A percentile compares a stretch with the other conserved stretches of the same genome.
These are phyloP conservation scores for Penicillium dipodomyicola DNA, from an alignment of 495 filamentous ascomycete species.

Conservation along the genomic window DNA sequence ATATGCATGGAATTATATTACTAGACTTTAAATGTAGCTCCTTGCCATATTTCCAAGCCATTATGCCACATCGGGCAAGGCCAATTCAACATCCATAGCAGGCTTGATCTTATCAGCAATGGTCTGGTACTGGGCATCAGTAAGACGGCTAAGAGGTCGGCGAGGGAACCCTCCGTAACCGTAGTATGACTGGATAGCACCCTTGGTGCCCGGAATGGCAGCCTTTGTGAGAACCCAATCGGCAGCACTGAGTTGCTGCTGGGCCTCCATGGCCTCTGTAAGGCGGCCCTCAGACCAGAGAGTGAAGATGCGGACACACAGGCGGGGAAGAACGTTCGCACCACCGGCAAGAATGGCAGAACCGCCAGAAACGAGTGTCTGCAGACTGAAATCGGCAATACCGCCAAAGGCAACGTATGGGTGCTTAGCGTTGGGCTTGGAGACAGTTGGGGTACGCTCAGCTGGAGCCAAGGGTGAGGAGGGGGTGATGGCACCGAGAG, in stretches of 20 bases:
- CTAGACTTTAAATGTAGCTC: background rate
- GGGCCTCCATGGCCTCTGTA: slow-evolving; percentile 70
- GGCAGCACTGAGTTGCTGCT: slow-evolving; percentile 67
- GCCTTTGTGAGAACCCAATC: slow-evolving; percentile 88
- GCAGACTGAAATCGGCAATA: slow-evolving; percentile 82
- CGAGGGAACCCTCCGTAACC: slow-evolving; percentile 82
- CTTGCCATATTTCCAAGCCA: background rate
- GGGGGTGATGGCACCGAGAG: slow-evolving; percentile 69
- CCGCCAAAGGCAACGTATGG: slow-evolving; percentile 86
- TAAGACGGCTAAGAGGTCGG: slow-evolving; percentile 66
- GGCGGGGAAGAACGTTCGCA: slow-evolving; percentile 81
- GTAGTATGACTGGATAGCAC: slow-evolving; percentile 76
- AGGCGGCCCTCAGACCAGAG: slow-evolving; percentile 69
- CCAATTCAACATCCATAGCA: slow-evolving; percentile 64
- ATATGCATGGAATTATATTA: slow-evolving; percentile 3
- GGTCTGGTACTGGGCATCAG: slow-evolving; percentile 51
- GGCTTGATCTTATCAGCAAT: slow-evolving; percentile 63
- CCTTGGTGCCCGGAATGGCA: slow-evolving; percentile 83
- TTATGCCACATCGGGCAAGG: slow-evolving; percentile 41
- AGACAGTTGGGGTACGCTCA: slow-evolving; percentile 25
- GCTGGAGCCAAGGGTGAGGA: slow-evolving; percentile 38
- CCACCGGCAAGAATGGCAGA: slow-evolving; percentile 84
- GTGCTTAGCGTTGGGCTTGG: slow-evolving; percentile 45
- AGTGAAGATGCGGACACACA: slow-evolving; percentile 79
- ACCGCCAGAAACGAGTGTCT: slow-evolving; percentile 76